Conservation (phyloP, 106 monocot species). For the Dendrobium catenatum region DNA sequence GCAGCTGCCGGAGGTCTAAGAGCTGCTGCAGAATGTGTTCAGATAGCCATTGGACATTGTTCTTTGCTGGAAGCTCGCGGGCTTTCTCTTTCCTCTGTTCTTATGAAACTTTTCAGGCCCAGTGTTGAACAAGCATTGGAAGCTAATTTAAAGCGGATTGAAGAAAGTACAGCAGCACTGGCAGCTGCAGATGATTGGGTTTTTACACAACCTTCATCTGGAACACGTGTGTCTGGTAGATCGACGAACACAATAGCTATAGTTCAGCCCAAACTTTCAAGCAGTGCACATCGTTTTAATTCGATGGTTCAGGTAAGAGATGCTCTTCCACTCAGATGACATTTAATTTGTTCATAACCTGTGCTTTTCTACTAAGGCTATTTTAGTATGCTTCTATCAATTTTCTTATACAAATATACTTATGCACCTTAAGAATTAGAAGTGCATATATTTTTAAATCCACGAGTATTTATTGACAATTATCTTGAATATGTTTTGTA, state of each 20-base stretch:
- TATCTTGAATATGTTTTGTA: not conserved
- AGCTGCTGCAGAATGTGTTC: constrained; percentile 93
- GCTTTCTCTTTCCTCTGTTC: constrained; percentile 74
- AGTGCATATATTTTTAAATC: not conserved
- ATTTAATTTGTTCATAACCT: not conserved
- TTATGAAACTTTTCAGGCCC: constrained; percentile 79
- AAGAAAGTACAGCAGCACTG: constrained; percentile 86
- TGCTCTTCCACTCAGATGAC: not conserved
- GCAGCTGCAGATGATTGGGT: constrained; percentile 97
- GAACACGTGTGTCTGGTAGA: constrained; percentile 34
- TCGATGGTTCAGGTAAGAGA: constrained; percentile 87
- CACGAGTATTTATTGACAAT: not conserved
- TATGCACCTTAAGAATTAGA: not conserved
- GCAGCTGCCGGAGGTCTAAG: constrained; percentile 91
- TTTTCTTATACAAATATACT: not conserved
- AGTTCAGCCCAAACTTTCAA: constrained; percentile 75
- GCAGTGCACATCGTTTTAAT: constrained; percentile 87
- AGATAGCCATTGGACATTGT: constrained; percentile 89
- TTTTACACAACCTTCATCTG: constrained; percentile 49
- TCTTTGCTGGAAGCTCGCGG: constrained; percentile 78
- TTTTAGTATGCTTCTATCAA: not conserved
- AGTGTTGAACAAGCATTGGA: constrained; percentile 90
- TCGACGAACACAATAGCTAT: constrained; percentile 17
- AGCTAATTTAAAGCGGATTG: constrained; percentile 84
- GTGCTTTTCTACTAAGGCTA: not conserved